Conservation (phyloP, 345 rosid species). For the Melaleuca alternifolia region DNA sequence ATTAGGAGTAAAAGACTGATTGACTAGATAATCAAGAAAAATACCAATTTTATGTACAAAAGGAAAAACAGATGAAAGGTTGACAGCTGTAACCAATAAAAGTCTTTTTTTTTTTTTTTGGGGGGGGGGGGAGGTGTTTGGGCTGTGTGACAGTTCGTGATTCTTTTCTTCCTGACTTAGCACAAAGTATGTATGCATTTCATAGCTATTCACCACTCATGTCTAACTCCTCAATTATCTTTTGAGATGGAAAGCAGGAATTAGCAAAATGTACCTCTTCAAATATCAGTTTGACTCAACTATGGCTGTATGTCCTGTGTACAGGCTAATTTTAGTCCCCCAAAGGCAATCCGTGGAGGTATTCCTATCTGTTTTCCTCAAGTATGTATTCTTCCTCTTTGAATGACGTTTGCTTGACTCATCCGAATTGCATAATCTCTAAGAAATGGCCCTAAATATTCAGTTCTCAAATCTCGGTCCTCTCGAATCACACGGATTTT, state of each 20-base stretch:
- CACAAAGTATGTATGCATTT: background rate
- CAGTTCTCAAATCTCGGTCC: slow-evolving; percentile 64
- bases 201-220: background rate
- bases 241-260: background rate
- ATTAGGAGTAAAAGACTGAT: background rate
- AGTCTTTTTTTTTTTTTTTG: no score
- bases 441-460: slow-evolving; percentile 1
- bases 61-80: background rate
- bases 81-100: background rate
- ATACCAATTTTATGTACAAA: background rate
- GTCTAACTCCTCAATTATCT: background rate
- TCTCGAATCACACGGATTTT: slow-evolving; percentile 84
- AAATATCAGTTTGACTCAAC: background rate
- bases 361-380: slow-evolving; percentile 90
- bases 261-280: background rate
- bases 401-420: background rate
- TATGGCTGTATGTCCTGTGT: slow-evolving; percentile 1
- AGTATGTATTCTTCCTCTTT: slow-evolving; percentile 30
- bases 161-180: background rate
- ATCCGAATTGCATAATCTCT: background rate
- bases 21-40: background rate
- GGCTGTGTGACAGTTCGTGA: background rate
- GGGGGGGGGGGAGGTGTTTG: background rate
- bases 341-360: slow-evolving; percentile 84
- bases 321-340: slow-evolving; percentile 59